Evolutionary conservation across 495 filamentous ascomycete species (phyloP), one percentile per base, ranked within the genome.

Genomic region (Pyronema omphalodes): DNA sequence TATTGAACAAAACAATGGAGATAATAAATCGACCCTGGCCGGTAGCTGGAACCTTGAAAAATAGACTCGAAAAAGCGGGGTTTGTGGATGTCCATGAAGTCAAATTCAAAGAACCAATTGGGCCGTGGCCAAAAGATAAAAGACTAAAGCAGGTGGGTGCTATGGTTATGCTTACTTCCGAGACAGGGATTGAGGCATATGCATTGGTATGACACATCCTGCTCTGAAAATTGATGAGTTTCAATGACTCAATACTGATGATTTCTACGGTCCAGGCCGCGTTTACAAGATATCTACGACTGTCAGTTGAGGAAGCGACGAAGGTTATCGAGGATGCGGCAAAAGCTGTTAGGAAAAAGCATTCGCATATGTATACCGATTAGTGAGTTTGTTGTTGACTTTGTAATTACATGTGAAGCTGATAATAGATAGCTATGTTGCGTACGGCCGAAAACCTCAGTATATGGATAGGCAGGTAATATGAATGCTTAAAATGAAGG

Each of bases 251-350:
- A 29, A 29, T 29, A 29, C 23, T 29, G 23, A 29, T 29, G 5
- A 1, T 29, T 1, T 29, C 23, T 29, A 29, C 5, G 23, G 5
- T 5, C 23, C 5, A 29, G 48, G 55, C 55, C 12, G 11, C 49
- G n/a, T 53, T 57, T 17, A 57, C 55, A 1, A 52, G 55, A 19
- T 40, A 53, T 19, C 5, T 57, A 18, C 40, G 39, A 9, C 43
- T 57, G 40, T 43, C 54, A 29, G 17, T 34, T 7, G 57, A 60
- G 9, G 52, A 64, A 33, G 60, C 57, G 18, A 55, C 62, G 12
- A 57, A 58, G 48, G 36, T 66, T 7, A 14, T 49, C 9, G 54
- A 56, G 33, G 43, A 36, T 15, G 46, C 33, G 9, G 37, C 44
- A 23, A 33, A 29, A 29, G 39, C 49, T 23, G 9, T 23, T 11